These are phyloP conservation scores for Casuarina cunninghamiana DNA, from an alignment of 306 rosid genomes.

Conservation along the genomic window DNA sequence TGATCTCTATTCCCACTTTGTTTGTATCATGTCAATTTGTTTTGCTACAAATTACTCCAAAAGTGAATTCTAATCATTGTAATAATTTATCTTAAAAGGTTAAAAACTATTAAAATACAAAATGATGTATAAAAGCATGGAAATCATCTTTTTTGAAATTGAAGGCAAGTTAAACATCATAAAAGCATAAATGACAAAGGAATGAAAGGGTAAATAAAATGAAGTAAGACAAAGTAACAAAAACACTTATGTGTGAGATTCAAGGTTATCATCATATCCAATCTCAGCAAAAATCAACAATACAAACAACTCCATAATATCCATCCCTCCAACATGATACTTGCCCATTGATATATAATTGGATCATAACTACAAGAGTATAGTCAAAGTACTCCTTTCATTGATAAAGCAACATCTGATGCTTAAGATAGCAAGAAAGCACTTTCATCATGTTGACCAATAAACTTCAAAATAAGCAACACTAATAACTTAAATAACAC, in stretches of 20 bases:
- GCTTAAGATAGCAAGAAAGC: neutral
- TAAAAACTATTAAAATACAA: neutral
- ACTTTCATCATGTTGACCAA: neutral
- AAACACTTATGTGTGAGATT: constrained; percentile 78
- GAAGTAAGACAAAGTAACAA: constrained; percentile 20
- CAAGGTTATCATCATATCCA: constrained; percentile 66
- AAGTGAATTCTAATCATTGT: constrained; percentile 88
- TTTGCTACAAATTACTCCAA: constrained; percentile 80
- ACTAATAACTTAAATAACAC: constrained; percentile 1
- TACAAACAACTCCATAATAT: constrained; percentile 86
- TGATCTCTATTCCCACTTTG: constrained; percentile 86
- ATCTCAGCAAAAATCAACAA: constrained; percentile 86
- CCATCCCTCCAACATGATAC: constrained; percentile 92
- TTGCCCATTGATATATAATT: constrained; percentile 79
- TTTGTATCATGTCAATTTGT: constrained; percentile 88
- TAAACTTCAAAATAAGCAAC: constrained; percentile 12
- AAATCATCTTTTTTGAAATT: neutral
- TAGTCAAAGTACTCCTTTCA: neutral
- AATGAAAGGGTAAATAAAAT: constrained; percentile 4
- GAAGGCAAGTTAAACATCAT: constrained; percentile 15
- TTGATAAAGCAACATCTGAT: neutral
- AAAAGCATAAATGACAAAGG: neutral
- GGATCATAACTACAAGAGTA: constrained; percentile 74
- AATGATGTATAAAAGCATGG: no score
- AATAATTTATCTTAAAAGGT: constrained; percentile 28